Conservation (phyloP, 73 alveolate genomes). For the Chromera velia region DNA sequence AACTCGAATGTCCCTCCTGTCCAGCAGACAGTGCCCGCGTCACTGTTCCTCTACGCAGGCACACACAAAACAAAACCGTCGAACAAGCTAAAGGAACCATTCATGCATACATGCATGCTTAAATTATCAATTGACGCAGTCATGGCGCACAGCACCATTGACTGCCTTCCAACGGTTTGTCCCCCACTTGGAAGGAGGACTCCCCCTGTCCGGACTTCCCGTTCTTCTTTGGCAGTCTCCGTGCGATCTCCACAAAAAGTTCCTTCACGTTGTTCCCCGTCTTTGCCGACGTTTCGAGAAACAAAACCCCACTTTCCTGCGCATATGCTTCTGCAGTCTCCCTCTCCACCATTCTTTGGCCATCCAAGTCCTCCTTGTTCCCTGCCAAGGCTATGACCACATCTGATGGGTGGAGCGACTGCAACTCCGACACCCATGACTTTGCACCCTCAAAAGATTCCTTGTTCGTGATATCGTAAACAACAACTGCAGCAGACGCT, state of each 20-base stretch:
- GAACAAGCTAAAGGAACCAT: too few relatives aligned
- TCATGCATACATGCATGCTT: neutral
- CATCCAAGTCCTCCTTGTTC: slow-evolving; percentile 62
- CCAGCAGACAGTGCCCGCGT: too few relatives aligned
- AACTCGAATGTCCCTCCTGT: too few relatives aligned
- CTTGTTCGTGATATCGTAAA: slow-evolving; percentile 47
- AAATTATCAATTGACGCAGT: neutral
- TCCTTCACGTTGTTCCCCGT: slow-evolving; percentile 31
- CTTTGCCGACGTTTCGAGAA: slow-evolving; percentile 36
- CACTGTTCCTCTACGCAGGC: too few relatives aligned
- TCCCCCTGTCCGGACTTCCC: neutral
- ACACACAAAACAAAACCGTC: too few relatives aligned
- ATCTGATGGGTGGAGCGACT: slow-evolving; percentile 21
- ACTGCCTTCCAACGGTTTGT: neutral
- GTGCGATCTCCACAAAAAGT: slow-evolving; percentile 4
- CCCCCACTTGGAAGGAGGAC: neutral
- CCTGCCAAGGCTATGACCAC: slow-evolving; percentile 52
- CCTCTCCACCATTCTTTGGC: slow-evolving; percentile 45
- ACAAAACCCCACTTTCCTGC: slow-evolving; percentile 18
- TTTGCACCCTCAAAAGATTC: slow-evolving; percentile 46
- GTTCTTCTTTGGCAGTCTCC: neutral
- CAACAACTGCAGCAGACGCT: slow-evolving; percentile 41
- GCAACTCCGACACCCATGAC: slow-evolving; percentile 52
- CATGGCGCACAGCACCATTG: neutral
- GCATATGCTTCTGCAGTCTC: slow-evolving; percentile 45